Evolutionary conservation across 1,284 basidiomycete species (phyloP).

Genomic region (Moniliella sp.): DNA sequence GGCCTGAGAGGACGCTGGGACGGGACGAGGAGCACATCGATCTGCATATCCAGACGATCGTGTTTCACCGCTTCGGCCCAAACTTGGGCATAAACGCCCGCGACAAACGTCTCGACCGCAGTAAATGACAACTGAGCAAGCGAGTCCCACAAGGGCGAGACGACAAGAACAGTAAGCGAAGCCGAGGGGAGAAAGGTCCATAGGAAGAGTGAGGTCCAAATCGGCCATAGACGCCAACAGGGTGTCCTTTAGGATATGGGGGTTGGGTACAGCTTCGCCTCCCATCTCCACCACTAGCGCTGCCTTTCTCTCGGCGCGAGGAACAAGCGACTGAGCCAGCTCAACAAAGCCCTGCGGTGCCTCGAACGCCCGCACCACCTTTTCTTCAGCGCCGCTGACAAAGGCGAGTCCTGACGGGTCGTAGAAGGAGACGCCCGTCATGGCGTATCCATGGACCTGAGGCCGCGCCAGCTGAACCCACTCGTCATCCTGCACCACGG

Average conservation of each 20-base stretch:
- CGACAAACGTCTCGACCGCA: constrained; percentile 17
- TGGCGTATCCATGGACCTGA: constrained; percentile 28
- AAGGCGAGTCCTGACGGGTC: constrained; percentile 22
- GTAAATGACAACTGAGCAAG: constrained; percentile 5
- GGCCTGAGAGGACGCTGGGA: too few species aligned
- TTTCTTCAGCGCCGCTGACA: constrained; percentile 29
- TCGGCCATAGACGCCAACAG: too few species aligned
- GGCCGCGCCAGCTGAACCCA: constrained; percentile 32
- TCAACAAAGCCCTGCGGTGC: constrained; percentile 23
- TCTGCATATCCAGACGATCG: constrained; percentile 11
- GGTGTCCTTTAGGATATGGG: too few species aligned
- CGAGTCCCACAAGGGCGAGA: neutral
- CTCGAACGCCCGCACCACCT: constrained; percentile 27
- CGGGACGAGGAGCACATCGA: constrained; percentile 15
- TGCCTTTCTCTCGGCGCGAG: too few species aligned
- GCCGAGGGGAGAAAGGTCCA: too few species aligned
- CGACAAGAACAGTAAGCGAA: neutral
- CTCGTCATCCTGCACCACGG: constrained; percentile 2
- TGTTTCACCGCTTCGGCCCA: constrained; percentile 16
- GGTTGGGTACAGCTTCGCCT: too few species aligned
- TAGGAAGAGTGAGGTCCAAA: too few species aligned
- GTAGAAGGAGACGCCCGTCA: constrained; percentile 20
- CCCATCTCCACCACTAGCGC: too few species aligned
- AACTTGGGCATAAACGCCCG: constrained; percentile 18
- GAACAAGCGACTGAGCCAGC: too few species aligned